These are phyloP conservation scores for Apiosordaria backusii DNA, from an alignment of 495 filamentous ascomycete genomes.

Conservation along the genomic window DNA sequence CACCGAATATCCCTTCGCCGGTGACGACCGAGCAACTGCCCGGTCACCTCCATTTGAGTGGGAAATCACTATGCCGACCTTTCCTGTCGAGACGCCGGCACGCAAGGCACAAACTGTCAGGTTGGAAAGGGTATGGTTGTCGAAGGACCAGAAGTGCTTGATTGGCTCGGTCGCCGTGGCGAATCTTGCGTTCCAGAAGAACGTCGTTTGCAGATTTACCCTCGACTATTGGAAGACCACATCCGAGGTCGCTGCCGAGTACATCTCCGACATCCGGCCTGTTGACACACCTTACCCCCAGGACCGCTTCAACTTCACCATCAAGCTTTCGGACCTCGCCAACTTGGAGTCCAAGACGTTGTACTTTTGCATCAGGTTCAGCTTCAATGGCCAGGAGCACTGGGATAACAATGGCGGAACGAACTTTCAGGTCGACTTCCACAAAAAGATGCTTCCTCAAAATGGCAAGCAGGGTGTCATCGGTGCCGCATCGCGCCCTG, in stretches of 20 bases:
- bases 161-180: conserved; percentile 78
- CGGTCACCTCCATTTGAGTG: conserved; percentile 66
- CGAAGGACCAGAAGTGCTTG: conserved; percentile 77
- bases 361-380: conserved; percentile 88
- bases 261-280: conserved; percentile 69
- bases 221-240: conserved; percentile 98
- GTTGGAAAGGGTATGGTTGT: conserved; percentile 81
- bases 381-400: conserved; percentile 75
- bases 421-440: conserved; percentile 93
- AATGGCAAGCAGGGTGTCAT: conserved; percentile 52
- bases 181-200: conserved; percentile 88
- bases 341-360: conserved; percentile 88
- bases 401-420: conserved; percentile 89
- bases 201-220: conserved; percentile 85
- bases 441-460: conserved; percentile 62
- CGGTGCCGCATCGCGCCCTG: conserved; percentile 52
- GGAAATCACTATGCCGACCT: conserved; percentile 82
- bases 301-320: conserved; percentile 89
- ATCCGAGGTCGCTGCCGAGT: conserved; percentile 89
- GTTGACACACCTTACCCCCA: conserved; percentile 63
- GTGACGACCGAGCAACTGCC: conserved; percentile 43
- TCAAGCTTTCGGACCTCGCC: conserved; percentile 86
- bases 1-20: conserved; percentile 76
- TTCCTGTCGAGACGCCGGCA: conserved; percentile 65
- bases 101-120: conserved; percentile 63